Evolutionary conservation across 192 early-diverging fungal genomes (phyloP).

Genomic region (Backusella morwellensis): DNA sequence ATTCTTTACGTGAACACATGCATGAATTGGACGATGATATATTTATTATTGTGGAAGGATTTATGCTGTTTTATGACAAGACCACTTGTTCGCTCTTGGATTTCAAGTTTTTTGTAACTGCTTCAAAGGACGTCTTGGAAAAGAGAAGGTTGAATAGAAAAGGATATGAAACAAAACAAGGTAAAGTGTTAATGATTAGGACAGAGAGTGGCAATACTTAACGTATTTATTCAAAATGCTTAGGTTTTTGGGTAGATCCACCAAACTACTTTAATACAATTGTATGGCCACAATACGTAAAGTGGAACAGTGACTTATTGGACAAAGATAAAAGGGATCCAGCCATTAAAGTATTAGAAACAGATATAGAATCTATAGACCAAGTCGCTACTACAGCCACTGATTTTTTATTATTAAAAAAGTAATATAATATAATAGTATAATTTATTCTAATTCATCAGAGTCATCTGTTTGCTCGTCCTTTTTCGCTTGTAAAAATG

Average conservation of each 20-base stretch:
- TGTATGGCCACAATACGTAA: conserved; percentile 70
- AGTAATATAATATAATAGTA: not conserved
- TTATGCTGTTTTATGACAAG: conserved; percentile 67
- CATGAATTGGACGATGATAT: conserved; percentile 17
- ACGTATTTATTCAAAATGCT: not conserved
- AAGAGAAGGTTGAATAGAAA: conserved; percentile 60
- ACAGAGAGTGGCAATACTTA: not conserved
- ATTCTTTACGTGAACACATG: conserved; percentile 13
- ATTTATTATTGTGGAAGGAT: conserved; percentile 73
- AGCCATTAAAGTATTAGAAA: not conserved
- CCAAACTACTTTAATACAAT: conserved; percentile 72
- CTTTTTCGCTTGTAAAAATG: conserved; percentile 27
- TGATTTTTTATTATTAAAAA: conserved; percentile 3
- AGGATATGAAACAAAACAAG: conserved; percentile 74
- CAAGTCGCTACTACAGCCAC: not conserved
- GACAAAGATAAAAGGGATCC: not conserved
- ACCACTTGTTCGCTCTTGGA: conserved; percentile 44
- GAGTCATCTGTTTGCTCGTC: not conserved
- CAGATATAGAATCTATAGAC: not conserved
- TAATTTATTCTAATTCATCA: not conserved
- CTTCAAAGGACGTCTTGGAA: conserved; percentile 59
- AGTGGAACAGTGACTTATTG: conserved; percentile 42
- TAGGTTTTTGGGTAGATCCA: conserved; percentile 67
- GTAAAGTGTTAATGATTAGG: conserved; percentile 26
- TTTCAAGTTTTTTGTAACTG: conserved; percentile 58